phyloP scores from a whole-genome alignment of 257 asterid genomes.

The Nicotiana sylvestris region DNA sequence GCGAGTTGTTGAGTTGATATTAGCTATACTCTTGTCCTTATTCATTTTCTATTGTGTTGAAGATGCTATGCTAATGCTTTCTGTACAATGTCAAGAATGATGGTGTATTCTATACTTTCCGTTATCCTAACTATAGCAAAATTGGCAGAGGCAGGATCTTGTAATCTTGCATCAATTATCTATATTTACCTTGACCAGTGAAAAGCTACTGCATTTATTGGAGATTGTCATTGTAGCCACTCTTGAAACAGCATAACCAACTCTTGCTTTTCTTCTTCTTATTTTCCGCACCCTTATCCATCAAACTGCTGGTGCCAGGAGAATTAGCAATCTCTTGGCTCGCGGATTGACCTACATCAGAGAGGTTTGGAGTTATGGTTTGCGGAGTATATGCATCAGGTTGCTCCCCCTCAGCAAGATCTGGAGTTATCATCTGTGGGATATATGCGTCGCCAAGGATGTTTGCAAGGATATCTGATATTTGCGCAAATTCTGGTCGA shows the following conservation, averaged over 20 bases:
- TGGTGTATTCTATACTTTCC: neutral
- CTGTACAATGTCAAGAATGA: neutral
- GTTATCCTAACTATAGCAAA: neutral
- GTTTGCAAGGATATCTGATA: conserved; percentile 27
- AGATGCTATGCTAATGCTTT: neutral
- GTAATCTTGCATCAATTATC: neutral
- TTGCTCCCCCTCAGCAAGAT: conserved; percentile 2
- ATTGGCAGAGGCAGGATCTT: neutral
- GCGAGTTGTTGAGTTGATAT: neutral
- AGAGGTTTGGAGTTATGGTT: neutral
- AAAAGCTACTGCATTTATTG: neutral
- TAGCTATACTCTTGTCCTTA: neutral
- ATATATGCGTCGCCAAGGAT: conserved; percentile 16
- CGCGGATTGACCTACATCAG: neutral
- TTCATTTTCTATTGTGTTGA: neutral
- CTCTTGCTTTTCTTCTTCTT: conserved; percentile 13
- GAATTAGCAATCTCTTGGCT: conserved; percentile 18
- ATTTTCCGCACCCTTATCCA: conserved; percentile 15
- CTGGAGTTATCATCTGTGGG: conserved; percentile 3
- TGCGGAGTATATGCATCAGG: conserved; percentile 12
- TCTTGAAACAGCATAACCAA: conserved; percentile 17
- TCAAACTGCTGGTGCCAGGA: conserved; percentile 24
- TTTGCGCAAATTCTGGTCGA: conserved; percentile 54
- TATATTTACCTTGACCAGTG: neutral
- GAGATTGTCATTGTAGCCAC: conserved; percentile 13